Base-by-base conservation (phyloP, 176 grass and related monocot species). In the Avena insularis region DNA sequence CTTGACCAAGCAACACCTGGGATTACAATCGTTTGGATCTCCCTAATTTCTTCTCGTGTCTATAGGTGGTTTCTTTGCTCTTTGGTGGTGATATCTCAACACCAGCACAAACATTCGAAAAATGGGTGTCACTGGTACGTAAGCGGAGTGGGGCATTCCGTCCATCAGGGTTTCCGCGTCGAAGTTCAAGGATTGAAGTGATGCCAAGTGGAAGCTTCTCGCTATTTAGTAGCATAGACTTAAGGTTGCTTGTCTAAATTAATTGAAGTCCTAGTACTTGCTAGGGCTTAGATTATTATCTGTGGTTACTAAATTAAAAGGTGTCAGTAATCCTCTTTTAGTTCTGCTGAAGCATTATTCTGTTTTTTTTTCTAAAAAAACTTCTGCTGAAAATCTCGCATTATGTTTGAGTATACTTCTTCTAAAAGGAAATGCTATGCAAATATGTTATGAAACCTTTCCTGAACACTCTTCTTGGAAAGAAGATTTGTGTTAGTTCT, bases 81-180 rank as follows among this genome's bases (percentile, higher is more conserved):
- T 91, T 94, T 84, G 88, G 93, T 68, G 92, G 94, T 50, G 93
- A 95, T 54, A 83, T 83, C 51, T 75, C 87, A 56, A 79, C 88
- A 59, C 84, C 91, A 8, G 93, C 49, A 5, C 97, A 94, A 16
- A 77, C 89, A 58, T 94, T 94, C 8, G 93, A 98, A 85, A 94
- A 89, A 93, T 98, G 97, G 97, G 50, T 98, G 19, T 86, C 88
- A 2, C 29, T 98, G 73, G 97, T 98, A 63, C 97, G 93, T 91
- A 94, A 87, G 59, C 81, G 92, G 38, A 96, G 89, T 66, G 92
- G 88, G n/a, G 84, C 88, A 68, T 85, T 91, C 51, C 90, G 78
- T 31, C 90, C 94, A 76, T 98, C 97, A 12, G 93, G 93, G 23
- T 98, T 98, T 71, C 97, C 93, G 1, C 78, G 81, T 21, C 85